Base-by-base conservation (phyloP, 805 yeast species). In the Saccharomycopsis fodiens region DNA sequence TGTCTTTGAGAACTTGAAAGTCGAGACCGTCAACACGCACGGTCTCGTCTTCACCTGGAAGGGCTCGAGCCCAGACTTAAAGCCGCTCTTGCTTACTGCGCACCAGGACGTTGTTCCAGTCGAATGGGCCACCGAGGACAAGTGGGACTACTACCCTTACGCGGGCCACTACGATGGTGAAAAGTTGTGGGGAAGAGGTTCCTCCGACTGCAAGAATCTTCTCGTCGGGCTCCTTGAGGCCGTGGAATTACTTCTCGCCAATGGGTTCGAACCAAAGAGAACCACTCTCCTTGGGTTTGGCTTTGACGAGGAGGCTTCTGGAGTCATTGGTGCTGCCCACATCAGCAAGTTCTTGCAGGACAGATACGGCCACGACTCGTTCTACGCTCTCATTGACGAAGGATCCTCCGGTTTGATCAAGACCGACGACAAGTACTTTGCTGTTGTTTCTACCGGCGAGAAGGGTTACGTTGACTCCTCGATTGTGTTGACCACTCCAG, bases 81-180 rank as follows among this genome's bases (percentile, higher is more conserved):
- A 81, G 58, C 94, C 95, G 12, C 54, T 79, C 22, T 57, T 85
- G 61, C 65, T 84, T 42, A 75, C 82, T 56, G 89, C 91, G 1
- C 95, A 85, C 59, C 82, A 76, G 59, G 94, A 85, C 56, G 85
- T 81, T 3, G 95, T 85, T 20, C 94, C 95, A 1, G 82, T 83
- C 7, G 83, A 78, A 54, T 59, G 61, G 12, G 73, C 70, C 25
- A 77, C 87, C 0, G 60, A 69, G 43, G 61, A 57, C 22, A 66
- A 74, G 46, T 85, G 94, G 94, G 63, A 64, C 0, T 68, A 76
- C 57, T 79, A 79, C 8, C 94, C 95, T 2, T 82, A 77, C 47
- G 59, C 69, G 15, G 87, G 83, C 13, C 66, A 72, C 54, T 84
- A 66, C 57, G 94, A 86, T 55, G 88, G 86, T 13, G 65, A 69